These are phyloP conservation scores for Halenospora varia DNA, from an alignment of 495 filamentous ascomycete species.

Conservation along the genomic window DNA sequence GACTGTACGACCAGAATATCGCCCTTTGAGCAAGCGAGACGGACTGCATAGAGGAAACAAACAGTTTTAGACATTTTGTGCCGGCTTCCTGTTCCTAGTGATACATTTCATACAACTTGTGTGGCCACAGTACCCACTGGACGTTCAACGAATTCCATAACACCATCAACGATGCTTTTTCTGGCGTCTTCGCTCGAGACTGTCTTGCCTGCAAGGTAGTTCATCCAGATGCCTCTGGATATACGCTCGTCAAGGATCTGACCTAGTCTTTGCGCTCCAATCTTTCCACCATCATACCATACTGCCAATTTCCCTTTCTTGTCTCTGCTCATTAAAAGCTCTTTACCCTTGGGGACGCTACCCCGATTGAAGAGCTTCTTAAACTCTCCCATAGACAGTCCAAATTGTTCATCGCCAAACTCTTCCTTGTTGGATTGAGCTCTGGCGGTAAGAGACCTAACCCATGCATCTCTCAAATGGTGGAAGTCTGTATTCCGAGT, in stretches of 20 bases:
- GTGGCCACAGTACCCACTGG: constrained; percentile 82
- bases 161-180: constrained; percentile 77
- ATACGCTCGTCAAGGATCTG: constrained; percentile 73
- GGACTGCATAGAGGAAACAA: not conserved
- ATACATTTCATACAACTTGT: constrained; percentile 48
- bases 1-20: not conserved
- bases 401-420: constrained; percentile 68
- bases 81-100: too few species aligned
- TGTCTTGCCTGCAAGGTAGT: constrained; percentile 81
- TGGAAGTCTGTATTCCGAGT: constrained; percentile 86
- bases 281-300: constrained; percentile 57
- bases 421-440: constrained; percentile 45
- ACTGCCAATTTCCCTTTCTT: constrained; percentile 60
- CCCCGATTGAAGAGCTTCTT: constrained; percentile 72
- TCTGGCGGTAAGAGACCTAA: constrained; percentile 74
- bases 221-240: constrained; percentile 78
- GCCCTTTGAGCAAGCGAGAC: not conserved
- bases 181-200: constrained; percentile 82
- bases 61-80: too few species aligned
- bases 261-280: constrained; percentile 54
- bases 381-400: constrained; percentile 62
- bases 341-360: constrained; percentile 68
- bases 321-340: constrained; percentile 70
- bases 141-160: constrained; percentile 83
- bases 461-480: constrained; percentile 87